Evolutionary conservation across 2,329 filamentous ascomycete genomes (phyloP).

Genomic region (Penicillium janthinellum): DNA sequence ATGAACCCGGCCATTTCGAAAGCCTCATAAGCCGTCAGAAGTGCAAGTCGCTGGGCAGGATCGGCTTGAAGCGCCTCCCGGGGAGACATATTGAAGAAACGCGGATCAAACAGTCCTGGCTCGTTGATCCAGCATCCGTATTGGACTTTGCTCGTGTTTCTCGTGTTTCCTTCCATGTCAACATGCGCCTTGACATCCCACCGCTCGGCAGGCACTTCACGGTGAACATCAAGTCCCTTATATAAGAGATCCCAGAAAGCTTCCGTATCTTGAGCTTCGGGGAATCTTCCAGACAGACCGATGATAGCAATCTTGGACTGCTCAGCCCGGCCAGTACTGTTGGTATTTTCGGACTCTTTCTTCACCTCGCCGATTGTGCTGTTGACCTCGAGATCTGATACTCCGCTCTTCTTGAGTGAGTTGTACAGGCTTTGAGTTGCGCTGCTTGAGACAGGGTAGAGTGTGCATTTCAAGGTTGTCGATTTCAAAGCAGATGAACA

Average conservation of each 20-base stretch:
- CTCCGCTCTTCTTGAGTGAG: conserved; percentile 33
- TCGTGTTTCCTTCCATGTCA: conserved; percentile 70
- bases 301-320: conserved; percentile 78
- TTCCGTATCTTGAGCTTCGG: conserved; percentile 70
- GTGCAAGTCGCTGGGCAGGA: conserved; percentile 75
- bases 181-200: conserved; percentile 72
- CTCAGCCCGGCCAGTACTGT: conserved; percentile 35
- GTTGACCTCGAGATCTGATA: conserved; percentile 31
- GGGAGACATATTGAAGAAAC: conserved; percentile 86
- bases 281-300: conserved; percentile 77
- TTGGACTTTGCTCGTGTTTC: conserved; percentile 75
- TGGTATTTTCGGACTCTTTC: conserved; percentile 22
- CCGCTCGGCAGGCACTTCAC: conserved; percentile 63
- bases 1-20: conserved; percentile 80
- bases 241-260: conserved; percentile 74
- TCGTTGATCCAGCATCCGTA: conserved; percentile 77
- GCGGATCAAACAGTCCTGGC: conserved; percentile 75
- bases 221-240: conserved; percentile 73
- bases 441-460: conserved; percentile 36
- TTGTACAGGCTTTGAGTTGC: conserved; percentile 38
- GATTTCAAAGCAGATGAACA: conserved; percentile 30
- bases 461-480: conserved; percentile 20
- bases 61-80: conserved; percentile 79
- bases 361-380: conserved; percentile 30
- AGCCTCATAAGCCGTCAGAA: conserved; percentile 78